Evolutionary conservation across 2,329 filamentous ascomycete species (phyloP).

Genomic region (Pseudogymnoascus destructans): DNA sequence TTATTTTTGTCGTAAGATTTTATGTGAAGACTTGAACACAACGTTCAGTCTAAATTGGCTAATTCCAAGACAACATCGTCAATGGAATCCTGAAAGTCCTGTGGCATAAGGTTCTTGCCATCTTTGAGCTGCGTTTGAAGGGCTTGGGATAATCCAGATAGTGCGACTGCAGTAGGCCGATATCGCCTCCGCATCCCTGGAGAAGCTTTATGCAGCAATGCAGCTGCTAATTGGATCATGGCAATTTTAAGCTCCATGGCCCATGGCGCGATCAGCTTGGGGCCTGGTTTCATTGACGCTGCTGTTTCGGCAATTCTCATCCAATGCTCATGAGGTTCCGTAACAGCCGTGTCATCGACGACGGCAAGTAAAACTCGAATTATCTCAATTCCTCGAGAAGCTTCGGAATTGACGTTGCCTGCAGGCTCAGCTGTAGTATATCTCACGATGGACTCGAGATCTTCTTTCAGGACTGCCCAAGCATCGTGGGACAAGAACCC

Average conservation of each 20-base stretch:
- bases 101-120: conserved; percentile 20
- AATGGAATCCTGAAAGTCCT: conserved; percentile 31
- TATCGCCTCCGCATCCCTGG: conserved; percentile 38
- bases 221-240: conserved; percentile 41
- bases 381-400: conserved; percentile 40
- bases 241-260: conserved; percentile 37
- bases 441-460: conserved; percentile 35
- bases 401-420: conserved; percentile 20
- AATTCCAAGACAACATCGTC: conserved; percentile 31
- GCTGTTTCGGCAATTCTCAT: conserved; percentile 40
- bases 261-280: conserved; percentile 13
- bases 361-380: conserved; percentile 42
- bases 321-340: conserved; percentile 38
- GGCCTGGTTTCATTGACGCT: conserved; percentile 27
- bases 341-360: conserved; percentile 34
- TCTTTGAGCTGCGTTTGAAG: conserved; percentile 16
- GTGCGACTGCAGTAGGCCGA: conserved; percentile 36
- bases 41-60: conserved; percentile 8
- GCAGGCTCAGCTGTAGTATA: conserved; percentile 17
- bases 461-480: conserved; percentile 39
- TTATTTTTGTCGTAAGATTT: neutral
- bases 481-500: conserved; percentile 37
- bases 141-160: conserved; percentile 32
- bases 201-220: conserved; percentile 35
- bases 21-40: neutral